Evolutionary conservation across 2,329 filamentous ascomycete species (phyloP).

Genomic region (Parastagonospora nodorum): DNA sequence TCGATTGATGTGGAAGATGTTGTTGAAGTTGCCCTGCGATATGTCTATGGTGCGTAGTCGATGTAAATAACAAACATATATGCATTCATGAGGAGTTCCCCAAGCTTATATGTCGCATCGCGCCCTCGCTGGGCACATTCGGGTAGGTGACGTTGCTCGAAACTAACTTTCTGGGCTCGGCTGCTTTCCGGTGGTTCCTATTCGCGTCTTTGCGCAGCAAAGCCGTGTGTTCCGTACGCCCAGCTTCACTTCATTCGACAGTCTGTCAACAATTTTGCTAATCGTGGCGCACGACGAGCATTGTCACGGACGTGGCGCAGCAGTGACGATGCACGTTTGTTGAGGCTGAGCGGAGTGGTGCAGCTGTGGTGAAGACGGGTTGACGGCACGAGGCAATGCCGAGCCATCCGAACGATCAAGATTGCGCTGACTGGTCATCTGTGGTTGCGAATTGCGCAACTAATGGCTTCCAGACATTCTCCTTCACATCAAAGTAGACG

Average conservation of each 20-base stretch:
- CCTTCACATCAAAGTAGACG: conserved; percentile 16
- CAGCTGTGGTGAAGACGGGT: background rate
- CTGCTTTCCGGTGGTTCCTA: background rate
- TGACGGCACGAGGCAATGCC: background rate
- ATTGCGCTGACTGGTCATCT: background rate
- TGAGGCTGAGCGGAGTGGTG: conserved; percentile 5
- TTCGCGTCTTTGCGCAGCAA: conserved; percentile 1
- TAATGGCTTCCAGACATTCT: conserved; percentile 20
- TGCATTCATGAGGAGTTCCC: background rate
- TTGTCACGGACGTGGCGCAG: conserved; percentile 2
- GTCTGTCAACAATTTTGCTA: background rate
- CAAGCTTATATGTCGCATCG: background rate
- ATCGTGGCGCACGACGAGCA: conserved; percentile 4
- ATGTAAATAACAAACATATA: too few relatives aligned
- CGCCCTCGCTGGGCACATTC: background rate
- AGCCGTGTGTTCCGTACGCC: conserved; percentile 7
- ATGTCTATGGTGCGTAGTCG: too few relatives aligned
- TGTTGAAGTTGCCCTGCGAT: too few relatives aligned
- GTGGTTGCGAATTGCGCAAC: conserved; percentile 5
- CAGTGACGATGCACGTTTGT: conserved; percentile 4
- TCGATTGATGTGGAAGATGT: background rate
- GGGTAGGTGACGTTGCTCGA: conserved; percentile 15
- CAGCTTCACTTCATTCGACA: background rate
- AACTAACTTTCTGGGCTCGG: conserved; percentile 4
- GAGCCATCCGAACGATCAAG: background rate